These are phyloP conservation scores for Wickerhamiella azymoides DNA, from an alignment of 805 yeast genomes.

Conservation along the genomic window DNA sequence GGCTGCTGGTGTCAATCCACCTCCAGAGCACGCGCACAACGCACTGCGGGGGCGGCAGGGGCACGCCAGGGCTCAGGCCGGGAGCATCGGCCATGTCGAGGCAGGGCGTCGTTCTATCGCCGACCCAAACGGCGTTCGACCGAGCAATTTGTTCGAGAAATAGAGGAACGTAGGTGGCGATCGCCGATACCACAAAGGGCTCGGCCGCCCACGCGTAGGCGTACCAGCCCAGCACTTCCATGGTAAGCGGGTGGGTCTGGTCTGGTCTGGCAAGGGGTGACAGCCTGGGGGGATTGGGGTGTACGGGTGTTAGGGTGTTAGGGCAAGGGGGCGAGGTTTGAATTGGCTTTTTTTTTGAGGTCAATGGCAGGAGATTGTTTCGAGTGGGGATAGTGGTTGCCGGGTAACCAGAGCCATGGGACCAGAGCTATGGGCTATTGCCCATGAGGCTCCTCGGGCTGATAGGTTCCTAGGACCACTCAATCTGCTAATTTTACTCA, in stretches of 20 bases:
- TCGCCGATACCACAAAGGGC: slow-evolving; percentile 67
- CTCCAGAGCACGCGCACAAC: slow-evolving; percentile 33
- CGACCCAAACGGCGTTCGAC: slow-evolving; percentile 49
- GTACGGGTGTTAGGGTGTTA: too few species aligned
- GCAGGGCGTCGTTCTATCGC: slow-evolving; percentile 49
- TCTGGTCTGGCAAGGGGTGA: neutral
- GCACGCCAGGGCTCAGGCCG: slow-evolving; percentile 16
- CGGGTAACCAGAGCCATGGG: too few species aligned
- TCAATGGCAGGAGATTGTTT: too few species aligned
- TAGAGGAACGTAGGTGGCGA: slow-evolving; percentile 65
- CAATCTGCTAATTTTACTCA: too few species aligned
- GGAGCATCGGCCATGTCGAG: slow-evolving; percentile 16
- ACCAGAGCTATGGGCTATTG: too few species aligned
- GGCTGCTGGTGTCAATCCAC: slow-evolving; percentile 58
- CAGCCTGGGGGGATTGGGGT: neutral
- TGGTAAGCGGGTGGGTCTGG: neutral
- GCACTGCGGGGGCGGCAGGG: slow-evolving; percentile 28
- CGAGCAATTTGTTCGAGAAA: slow-evolving; percentile 59
- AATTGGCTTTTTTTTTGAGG: too few species aligned
- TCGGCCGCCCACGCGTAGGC: slow-evolving; percentile 63
- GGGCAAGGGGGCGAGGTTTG: too few species aligned
- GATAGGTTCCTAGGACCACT: too few species aligned
- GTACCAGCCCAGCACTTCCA: slow-evolving; percentile 41
- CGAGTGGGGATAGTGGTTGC: too few species aligned
- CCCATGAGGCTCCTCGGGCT: too few species aligned